A percentile compares a stretch with the other conserved stretches of the same genome.
Conservation (phyloP, 331 rosid genomes). For the Cydonia oblonga region DNA sequence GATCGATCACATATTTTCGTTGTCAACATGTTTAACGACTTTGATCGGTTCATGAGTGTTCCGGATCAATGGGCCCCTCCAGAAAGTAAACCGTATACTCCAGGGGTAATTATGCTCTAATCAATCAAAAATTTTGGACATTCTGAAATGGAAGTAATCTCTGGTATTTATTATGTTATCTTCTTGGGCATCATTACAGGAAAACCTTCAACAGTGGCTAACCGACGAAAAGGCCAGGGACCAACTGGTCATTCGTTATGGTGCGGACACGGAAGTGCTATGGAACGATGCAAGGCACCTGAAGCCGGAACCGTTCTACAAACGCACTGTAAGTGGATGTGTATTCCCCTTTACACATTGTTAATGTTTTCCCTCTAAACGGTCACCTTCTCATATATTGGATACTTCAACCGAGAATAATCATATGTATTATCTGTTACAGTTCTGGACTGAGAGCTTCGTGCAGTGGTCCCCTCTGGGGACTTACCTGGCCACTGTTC, state of each 20-base stretch:
- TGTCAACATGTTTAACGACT: conserved; percentile 70
- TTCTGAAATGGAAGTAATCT: not conserved
- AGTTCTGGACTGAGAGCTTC: conserved; percentile 91
- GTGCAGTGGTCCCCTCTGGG: conserved; percentile 91
- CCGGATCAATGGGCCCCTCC: conserved; percentile 92
- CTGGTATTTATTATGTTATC: no score
- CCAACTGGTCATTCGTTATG: conserved; percentile 86
- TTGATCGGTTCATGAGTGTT: conserved; percentile 66
- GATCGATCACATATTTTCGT: conserved; percentile 68
- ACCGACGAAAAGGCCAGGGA: conserved; percentile 85
- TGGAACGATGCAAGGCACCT: conserved; percentile 86
- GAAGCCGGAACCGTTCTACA: conserved; percentile 81
- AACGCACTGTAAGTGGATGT: conserved; percentile 52
- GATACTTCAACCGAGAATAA: not conserved
- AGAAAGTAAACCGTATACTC: conserved; percentile 45
- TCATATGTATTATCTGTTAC: conserved; percentile 17
- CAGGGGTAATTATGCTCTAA: conserved; percentile 49
- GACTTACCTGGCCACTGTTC: conserved; percentile 73
- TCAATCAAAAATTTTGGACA: not conserved
- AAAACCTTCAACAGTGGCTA: conserved; percentile 88
- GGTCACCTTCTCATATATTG: not conserved
- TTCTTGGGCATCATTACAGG: conserved; percentile 28
- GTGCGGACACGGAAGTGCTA: conserved; percentile 75
- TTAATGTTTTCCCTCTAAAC: not conserved
- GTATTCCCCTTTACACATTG: not conserved